phyloP scores from a whole-genome alignment of 352 stramenopile species.

The Aphanomyces astaci region DNA sequence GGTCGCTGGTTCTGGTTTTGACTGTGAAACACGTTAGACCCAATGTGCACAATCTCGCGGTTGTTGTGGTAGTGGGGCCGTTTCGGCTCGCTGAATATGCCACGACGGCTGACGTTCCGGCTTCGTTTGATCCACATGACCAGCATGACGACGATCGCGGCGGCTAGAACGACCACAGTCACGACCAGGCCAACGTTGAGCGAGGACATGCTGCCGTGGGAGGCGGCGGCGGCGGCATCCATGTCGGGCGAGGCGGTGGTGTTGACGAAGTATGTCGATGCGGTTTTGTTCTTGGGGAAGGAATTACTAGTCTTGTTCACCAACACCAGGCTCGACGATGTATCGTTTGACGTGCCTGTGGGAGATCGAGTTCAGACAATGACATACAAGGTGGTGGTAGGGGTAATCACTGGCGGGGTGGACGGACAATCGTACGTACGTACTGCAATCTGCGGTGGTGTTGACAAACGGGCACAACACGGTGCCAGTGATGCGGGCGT shows the following conservation, averaged over 20 bases:
- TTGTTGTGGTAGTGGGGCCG: neutral
- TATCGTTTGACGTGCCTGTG: neutral
- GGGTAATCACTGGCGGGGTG: no score
- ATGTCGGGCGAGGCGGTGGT: no score
- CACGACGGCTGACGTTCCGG: neutral
- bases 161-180: neutral
- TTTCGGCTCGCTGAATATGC: neutral
- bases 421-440: neutral
- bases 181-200: neutral
- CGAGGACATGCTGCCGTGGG: neutral
- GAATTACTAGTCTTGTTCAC: neutral
- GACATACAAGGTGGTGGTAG: no score
- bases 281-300: neutral
- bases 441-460: constrained; percentile 10
- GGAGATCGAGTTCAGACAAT: no score
- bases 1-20: neutral
- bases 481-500: neutral
- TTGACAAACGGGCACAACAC: neutral
- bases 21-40: neutral
- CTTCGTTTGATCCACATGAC: neutral
- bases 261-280: no score
- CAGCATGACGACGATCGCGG: neutral
- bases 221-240: neutral
- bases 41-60: neutral
- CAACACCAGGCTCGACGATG: neutral